These are phyloP conservation scores for Durotheca rogersii DNA, from an alignment of 495 filamentous ascomycete species.

Conservation along the genomic window DNA sequence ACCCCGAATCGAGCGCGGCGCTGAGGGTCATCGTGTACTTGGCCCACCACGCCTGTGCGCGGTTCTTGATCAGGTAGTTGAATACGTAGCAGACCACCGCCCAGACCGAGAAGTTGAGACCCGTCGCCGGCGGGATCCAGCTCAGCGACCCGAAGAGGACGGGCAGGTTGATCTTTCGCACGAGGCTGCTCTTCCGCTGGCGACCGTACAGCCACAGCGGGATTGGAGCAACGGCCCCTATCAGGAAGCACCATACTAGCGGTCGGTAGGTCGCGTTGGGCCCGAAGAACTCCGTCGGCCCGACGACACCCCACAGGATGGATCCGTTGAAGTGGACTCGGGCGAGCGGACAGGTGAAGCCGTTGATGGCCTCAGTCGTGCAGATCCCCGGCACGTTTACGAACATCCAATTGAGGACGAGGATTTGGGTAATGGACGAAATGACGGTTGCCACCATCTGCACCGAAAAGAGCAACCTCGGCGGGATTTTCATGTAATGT, in stretches of 20 bases:
- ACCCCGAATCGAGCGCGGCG: slow-evolving; percentile 77
- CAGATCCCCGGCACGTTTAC: slow-evolving; percentile 72
- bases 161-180: slow-evolving; percentile 68
- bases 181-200: slow-evolving; percentile 46
- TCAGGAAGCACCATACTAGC: slow-evolving; percentile 74
- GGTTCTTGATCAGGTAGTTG: slow-evolving; percentile 68
- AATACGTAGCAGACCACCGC: slow-evolving; percentile 79
- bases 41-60: slow-evolving; percentile 73
- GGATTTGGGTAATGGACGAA: slow-evolving; percentile 76
- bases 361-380: slow-evolving; percentile 73
- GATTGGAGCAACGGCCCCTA: slow-evolving; percentile 70
- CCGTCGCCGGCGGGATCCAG: slow-evolving; percentile 85
- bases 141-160: slow-evolving; percentile 70
- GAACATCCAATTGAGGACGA: slow-evolving; percentile 89
- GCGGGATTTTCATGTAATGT: slow-evolving; percentile 92
- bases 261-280: slow-evolving; percentile 65
- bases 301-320: slow-evolving; percentile 87
- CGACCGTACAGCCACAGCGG: slow-evolving; percentile 64
- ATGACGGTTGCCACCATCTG: slow-evolving; percentile 80
- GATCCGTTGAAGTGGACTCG: slow-evolving; percentile 88
- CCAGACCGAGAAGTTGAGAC: slow-evolving; percentile 82
- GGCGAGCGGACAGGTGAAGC: slow-evolving; percentile 84
- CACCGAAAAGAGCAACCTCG: slow-evolving; percentile 73
- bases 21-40: slow-evolving; percentile 89
- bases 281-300: slow-evolving; percentile 75